Evolutionary conservation across 1,284 basidiomycete genomes (phyloP).

Genomic region (Tylopilus microsporus): DNA sequence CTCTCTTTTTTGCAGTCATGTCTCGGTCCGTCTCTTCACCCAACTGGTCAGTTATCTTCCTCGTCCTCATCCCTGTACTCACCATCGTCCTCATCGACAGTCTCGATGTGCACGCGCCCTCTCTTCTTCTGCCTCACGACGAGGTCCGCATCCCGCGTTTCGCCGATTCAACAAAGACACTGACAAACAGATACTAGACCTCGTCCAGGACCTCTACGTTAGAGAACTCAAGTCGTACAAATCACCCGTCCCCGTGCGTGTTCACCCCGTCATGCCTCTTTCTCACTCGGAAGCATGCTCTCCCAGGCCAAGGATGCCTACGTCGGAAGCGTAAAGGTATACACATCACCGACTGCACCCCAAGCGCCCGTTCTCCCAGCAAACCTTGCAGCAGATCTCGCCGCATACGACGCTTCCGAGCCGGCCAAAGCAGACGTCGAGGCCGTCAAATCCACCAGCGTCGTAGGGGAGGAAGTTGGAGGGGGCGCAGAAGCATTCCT

Average conservation of each 20-base stretch:
- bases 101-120: slow-evolving; percentile 25
- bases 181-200: slow-evolving; percentile 51
- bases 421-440: slow-evolving; percentile 50
- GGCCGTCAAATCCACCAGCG: slow-evolving; percentile 24
- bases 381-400: slow-evolving; percentile 78
- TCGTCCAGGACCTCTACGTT: slow-evolving; percentile 90
- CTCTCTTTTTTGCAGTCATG: slow-evolving; percentile 29
- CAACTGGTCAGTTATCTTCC: slow-evolving; percentile 22
- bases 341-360: slow-evolving; percentile 64
- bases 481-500: slow-evolving; percentile 58
- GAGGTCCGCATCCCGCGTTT: slow-evolving; percentile 30
- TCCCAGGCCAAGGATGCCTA: slow-evolving; percentile 79
- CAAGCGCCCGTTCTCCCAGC: slow-evolving; percentile 65
- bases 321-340: slow-evolving; percentile 73
- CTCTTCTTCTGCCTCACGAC: slow-evolving; percentile 24
- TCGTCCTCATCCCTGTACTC: slow-evolving; percentile 6
- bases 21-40: slow-evolving; percentile 27
- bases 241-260: slow-evolving; percentile 54
- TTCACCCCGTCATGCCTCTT: slow-evolving; percentile 1
- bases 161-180: slow-evolving; percentile 20
- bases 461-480: slow-evolving; percentile 35
- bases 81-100: slow-evolving; percentile 15
- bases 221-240: slow-evolving; percentile 90
- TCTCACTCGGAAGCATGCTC: slow-evolving; percentile 2
- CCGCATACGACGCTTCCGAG: slow-evolving; percentile 75